A percentile compares a stretch with the other conserved stretches of the same genome.
Conservation (phyloP, 2,329 filamentous ascomycete genomes). For the Blastomyces parvus region DNA sequence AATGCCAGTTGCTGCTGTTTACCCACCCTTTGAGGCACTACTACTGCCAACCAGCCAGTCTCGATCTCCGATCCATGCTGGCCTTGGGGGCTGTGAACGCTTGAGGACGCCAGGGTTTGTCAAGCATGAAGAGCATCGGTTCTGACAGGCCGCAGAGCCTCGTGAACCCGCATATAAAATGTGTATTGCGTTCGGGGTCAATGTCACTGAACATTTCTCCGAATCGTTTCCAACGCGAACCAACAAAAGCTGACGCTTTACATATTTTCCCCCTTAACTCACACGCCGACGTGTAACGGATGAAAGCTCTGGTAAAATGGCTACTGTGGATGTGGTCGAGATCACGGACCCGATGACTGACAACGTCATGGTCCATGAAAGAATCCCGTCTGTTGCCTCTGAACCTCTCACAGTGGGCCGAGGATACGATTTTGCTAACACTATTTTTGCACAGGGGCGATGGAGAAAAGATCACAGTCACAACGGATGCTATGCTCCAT, state of each 20-base stretch:
- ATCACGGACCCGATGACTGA: neutral
- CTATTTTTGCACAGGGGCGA: neutral
- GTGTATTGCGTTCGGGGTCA: neutral
- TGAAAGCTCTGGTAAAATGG: neutral
- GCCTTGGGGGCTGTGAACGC: neutral
- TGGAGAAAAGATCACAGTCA: slow-evolving; percentile 5
- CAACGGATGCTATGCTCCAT: slow-evolving; percentile 5
- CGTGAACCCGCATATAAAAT: neutral
- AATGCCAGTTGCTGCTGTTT: neutral
- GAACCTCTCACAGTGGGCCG: no score
- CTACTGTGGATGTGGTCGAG: slow-evolving; percentile 1
- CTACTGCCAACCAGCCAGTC: neutral
- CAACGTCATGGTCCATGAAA: neutral
- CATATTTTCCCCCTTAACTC: neutral
- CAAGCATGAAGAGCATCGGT: neutral
- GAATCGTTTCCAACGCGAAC: neutral
- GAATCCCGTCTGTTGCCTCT: neutral
- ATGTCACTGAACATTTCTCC: neutral
- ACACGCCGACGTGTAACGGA: neutral
- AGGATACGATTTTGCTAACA: neutral
- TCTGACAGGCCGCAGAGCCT: neutral
- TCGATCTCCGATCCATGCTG: neutral
- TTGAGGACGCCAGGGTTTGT: neutral
- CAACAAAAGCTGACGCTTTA: neutral
- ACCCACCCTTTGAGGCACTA: neutral